Percentiles rank a stretch among this genome's conserved stretches.
Evolutionary conservation across 1,284 basidiomycete species (phyloP).

Genomic region (Ceratobasidium sp.): DNA sequence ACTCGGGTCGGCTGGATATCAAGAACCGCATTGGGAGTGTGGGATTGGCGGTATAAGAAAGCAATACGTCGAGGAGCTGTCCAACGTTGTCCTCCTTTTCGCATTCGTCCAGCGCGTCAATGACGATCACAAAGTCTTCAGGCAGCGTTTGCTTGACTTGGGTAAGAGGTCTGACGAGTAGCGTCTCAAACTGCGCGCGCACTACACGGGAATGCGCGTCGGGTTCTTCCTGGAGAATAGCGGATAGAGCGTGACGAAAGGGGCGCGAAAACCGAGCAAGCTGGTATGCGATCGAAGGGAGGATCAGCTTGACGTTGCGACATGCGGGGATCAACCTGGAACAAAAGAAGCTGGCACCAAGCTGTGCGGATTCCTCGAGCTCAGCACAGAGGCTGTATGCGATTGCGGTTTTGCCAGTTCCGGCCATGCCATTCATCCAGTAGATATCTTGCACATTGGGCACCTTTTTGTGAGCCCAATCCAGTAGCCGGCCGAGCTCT

Average conservation of each 20-base stretch:
- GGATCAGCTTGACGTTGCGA: neutral
- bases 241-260: neutral
- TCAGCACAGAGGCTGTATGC: neutral
- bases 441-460: neutral
- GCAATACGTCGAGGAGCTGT: neutral
- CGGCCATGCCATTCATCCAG: neutral
- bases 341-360: neutral
- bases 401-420: neutral
- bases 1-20: neutral
- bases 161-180: neutral
- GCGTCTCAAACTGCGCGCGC: neutral
- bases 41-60: neutral
- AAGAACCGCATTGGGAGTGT: neutral
- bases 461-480: neutral
- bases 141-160: neutral
- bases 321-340: neutral
- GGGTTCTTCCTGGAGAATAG: neutral
- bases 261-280: neutral
- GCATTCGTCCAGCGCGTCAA: neutral
- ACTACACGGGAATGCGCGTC: neutral
- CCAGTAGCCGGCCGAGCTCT: neutral
- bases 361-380: neutral
- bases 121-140: neutral
- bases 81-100: neutral
- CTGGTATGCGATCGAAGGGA: too few relatives aligned